Percentiles rank a stretch among this genome's conserved stretches.
Conservation (phyloP, 495 filamentous ascomycete genomes). For the Stereocaulon alpinum region DNA sequence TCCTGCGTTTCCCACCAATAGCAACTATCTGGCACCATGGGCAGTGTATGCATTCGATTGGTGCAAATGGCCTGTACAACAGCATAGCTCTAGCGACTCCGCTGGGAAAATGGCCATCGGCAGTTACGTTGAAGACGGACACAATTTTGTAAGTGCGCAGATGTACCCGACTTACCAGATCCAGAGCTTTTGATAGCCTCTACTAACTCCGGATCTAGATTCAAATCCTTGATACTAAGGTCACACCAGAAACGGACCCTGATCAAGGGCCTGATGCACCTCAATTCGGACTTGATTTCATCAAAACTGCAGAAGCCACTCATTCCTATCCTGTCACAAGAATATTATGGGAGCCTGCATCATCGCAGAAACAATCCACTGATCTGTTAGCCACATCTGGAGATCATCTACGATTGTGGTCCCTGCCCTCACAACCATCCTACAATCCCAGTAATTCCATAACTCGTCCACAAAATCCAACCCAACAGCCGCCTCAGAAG, state of each 20-base stretch:
- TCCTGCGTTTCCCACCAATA: constrained; percentile 48
- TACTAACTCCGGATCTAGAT: constrained; percentile 48
- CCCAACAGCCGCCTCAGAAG: constrained; percentile 64
- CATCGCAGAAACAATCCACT: constrained; percentile 91
- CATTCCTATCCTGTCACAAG: constrained; percentile 96
- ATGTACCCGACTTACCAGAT: neutral
- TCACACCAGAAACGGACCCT: constrained; percentile 54
- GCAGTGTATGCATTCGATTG: constrained; percentile 94
- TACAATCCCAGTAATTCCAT: constrained; percentile 61
- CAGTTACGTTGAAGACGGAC: constrained; percentile 93
- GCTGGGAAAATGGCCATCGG: constrained; percentile 87
- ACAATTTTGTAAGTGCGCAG: constrained; percentile 70
- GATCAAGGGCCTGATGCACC: constrained; percentile 56
- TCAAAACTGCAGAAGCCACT: constrained; percentile 91
- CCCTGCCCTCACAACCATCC: constrained; percentile 54
- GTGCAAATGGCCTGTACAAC: constrained; percentile 94
- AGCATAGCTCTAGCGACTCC: constrained; percentile 47
- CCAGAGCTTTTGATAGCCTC: constrained; percentile 16
- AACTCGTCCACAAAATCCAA: constrained; percentile 51
- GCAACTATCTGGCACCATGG: constrained; percentile 93
- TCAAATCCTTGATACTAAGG: constrained; percentile 88
- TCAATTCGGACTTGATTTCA: constrained; percentile 74
- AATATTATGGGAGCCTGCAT: constrained; percentile 93
- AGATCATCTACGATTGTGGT: constrained; percentile 94
- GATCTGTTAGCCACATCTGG: constrained; percentile 94